Percentiles rank a stretch among this genome's conserved stretches.
phyloP scores from a whole-genome alignment of 108 stramenopile species.

The Craspedostauros australis region DNA sequence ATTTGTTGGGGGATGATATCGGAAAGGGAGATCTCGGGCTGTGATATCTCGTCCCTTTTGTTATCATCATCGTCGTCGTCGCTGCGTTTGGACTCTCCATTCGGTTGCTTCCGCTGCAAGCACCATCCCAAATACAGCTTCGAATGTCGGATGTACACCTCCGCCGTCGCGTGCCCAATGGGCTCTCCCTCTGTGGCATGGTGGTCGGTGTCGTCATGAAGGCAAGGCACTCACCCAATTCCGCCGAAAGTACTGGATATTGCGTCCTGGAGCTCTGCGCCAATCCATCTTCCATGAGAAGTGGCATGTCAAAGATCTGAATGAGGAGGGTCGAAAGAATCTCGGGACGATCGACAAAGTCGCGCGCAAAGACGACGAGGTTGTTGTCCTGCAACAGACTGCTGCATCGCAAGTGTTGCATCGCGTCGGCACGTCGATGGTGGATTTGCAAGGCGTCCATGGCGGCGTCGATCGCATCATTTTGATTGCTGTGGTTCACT shows the following conservation, averaged over 20 bases:
- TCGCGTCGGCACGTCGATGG: too few relatives aligned
- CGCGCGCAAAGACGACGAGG: constrained; percentile 22
- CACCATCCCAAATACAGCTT: constrained; percentile 70
- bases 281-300: constrained; percentile 52
- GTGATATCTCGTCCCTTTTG: neutral
- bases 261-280: constrained; percentile 19
- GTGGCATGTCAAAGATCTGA: constrained; percentile 36
- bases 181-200: constrained; percentile 51
- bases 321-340: constrained; percentile 32
- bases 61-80: neutral
- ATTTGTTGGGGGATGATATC: constrained; percentile 56
- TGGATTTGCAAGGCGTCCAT: too few relatives aligned
- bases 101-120: constrained; percentile 7
- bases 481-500: too few relatives aligned
- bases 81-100: neutral
- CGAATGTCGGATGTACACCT: constrained; percentile 74
- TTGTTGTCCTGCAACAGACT: too few relatives aligned
- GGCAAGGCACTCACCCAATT: constrained; percentile 50
- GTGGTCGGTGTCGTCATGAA: constrained; percentile 75
- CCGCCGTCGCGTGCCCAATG: constrained; percentile 67
- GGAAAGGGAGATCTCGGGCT: constrained; percentile 36
- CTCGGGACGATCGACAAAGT: constrained; percentile 49
- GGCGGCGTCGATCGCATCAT: too few relatives aligned
- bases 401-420: too few relatives aligned
- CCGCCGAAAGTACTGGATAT: constrained; percentile 42